Conservation (phyloP, 83 land plant species). For the Larix sibirica region DNA sequence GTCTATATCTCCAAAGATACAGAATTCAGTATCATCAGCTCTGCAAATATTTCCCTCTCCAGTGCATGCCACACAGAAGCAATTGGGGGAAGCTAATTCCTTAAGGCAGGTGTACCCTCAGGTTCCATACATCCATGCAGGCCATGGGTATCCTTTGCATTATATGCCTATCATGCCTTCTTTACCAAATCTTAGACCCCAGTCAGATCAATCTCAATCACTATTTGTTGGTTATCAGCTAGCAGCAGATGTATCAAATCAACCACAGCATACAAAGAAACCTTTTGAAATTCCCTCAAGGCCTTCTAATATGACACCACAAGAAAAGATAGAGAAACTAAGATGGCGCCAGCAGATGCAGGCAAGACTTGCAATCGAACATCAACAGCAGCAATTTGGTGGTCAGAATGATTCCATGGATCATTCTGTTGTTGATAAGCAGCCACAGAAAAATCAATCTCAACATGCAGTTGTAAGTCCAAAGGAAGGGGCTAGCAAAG, state of each 20-base stretch:
- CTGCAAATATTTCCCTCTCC: slow-evolving; percentile 20
- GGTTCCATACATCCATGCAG: slow-evolving; percentile 24
- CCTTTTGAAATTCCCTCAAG: slow-evolving; percentile 18
- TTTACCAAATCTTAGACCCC: background rate
- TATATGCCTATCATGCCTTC: slow-evolving; percentile 19
- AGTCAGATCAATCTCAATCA: slow-evolving; percentile 13
- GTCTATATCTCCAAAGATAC: background rate
- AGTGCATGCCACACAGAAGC: slow-evolving; percentile 2
- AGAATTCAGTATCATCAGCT: slow-evolving; percentile 16
- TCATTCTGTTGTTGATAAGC: slow-evolving; percentile 9
- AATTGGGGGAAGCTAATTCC: background rate
- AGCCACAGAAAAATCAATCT: slow-evolving; percentile 4
- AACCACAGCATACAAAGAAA: slow-evolving; percentile 5
- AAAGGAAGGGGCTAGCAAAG: slow-evolving; percentile 14
- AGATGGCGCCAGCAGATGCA: slow-evolving; percentile 53
- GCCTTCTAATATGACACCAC: slow-evolving; percentile 41
- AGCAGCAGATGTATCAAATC: slow-evolving; percentile 9
- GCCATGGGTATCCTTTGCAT: slow-evolving; percentile 22
- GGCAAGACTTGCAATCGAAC: slow-evolving; percentile 42
- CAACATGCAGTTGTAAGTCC: slow-evolving; percentile 3
- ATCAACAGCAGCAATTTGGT: slow-evolving; percentile 43
- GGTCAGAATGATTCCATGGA: slow-evolving; percentile 6
- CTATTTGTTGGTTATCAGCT: slow-evolving; percentile 11
- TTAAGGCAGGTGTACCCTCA: slow-evolving; percentile 16
- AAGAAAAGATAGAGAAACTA: slow-evolving; percentile 51